Base-by-base conservation (phyloP, 2,329 filamentous ascomycete species). In the Xylariomycetidae sp. region DNA sequence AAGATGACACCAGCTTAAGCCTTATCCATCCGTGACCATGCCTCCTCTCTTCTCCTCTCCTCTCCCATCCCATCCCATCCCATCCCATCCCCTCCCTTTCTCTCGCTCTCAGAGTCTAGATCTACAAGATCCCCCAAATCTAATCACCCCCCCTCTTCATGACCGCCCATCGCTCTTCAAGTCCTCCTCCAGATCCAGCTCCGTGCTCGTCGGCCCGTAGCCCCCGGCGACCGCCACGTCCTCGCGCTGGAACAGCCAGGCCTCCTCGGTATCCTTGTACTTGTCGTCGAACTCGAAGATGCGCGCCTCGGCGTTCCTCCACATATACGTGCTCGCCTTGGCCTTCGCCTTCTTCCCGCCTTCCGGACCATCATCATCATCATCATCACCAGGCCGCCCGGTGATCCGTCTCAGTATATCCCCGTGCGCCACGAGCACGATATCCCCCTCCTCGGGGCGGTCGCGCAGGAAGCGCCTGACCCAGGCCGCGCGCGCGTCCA, bases 351-450 rank as follows among this genome's bases (percentile, higher is more conserved):
- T n/a, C 9, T n/a, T n/a, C n/a, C n/a, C n/a, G n/a, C n/a, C n/a
- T n/a, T n/a, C n/a, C n/a, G n/a, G n/a, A n/a, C n/a, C n/a, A n/a
- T n/a, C n/a, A n/a, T n/a, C n/a, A n/a, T n/a, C n/a, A n/a, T n/a
- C n/a, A n/a, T n/a, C n/a, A n/a, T n/a, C n/a, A n/a, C n/a, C 16
- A 42, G 40, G 12, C 30, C 16, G n/a, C 30, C 29, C 25, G 16
- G 45, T 49, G 37, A 51, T 47, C n/a, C 35, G 25, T 10, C 48
- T 30, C 16, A 51, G 31, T 25, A 57, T 44, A 31, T 48, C 50
- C 13, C 54, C 55, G 25, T 58, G 56, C 13, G 50, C 37, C 5
- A 57, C 51, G 6, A 50, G 46, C 25, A 57, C 54, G 23, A 58
- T 51, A 34, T 50, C 47, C n/a, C n/a, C n/a, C 27, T 36, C 36